phyloP scores from a whole-genome alignment of 495 filamentous ascomycete species.

The Friedmanniomyces endolithicus region DNA sequence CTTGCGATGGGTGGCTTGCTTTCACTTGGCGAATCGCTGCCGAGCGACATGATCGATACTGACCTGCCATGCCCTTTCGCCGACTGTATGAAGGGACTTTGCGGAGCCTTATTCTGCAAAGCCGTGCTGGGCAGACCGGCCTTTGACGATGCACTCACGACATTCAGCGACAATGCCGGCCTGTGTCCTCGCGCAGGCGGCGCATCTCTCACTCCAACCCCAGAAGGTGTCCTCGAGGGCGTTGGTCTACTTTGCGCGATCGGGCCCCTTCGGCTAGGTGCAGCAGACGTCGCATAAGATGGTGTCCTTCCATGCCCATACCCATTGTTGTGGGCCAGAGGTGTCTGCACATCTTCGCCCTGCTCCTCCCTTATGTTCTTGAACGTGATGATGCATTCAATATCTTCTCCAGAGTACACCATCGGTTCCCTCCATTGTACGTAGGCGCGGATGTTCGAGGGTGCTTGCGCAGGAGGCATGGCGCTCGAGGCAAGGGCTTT shows the following conservation, averaged over 20 bases:
- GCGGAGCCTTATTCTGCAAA: constrained; percentile 14
- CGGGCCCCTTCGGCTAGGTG: constrained; percentile 10
- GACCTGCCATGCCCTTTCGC: constrained; percentile 57
- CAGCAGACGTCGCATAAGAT: constrained; percentile 1
- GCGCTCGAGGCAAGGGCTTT: background rate
- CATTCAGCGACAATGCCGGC: constrained; percentile 46
- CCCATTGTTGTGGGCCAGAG: constrained; percentile 29
- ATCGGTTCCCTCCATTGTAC: constrained; percentile 83
- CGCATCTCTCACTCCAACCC: constrained; percentile 20
- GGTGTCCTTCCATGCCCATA: constrained; percentile 12
- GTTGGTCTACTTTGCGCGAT: constrained; percentile 3
- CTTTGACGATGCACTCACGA: constrained; percentile 30
- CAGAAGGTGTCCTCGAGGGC: constrained; percentile 15
- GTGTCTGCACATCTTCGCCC: constrained; percentile 8
- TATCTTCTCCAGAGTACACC: constrained; percentile 87
- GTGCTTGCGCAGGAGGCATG: constrained; percentile 15
- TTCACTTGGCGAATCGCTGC: constrained; percentile 37
- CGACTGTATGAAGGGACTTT: constrained; percentile 14
- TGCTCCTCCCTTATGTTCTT: constrained; percentile 61
- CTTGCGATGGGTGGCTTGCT: background rate
- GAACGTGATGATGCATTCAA: constrained; percentile 92
- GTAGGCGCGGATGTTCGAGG: constrained; percentile 75
- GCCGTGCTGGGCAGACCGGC: constrained; percentile 15
- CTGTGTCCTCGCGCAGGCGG: constrained; percentile 39
- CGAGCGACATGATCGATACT: constrained; percentile 89